phyloP scores from a whole-genome alignment of 1,284 basidiomycete genomes.

The Ceratobasidium sp. region DNA sequence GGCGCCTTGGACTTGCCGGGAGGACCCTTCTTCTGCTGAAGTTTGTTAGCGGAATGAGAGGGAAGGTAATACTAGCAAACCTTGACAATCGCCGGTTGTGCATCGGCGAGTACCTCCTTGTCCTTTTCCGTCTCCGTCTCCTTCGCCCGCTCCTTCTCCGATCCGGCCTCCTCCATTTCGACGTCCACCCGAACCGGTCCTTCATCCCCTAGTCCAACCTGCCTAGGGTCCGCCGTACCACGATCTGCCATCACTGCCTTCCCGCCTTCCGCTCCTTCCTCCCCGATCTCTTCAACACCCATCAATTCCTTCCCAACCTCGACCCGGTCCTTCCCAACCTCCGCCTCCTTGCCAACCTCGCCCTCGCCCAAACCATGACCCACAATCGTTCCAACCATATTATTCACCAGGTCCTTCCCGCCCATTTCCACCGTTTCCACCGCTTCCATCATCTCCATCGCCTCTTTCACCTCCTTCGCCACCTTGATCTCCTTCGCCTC shows the following conservation, averaged over 20 bases:
- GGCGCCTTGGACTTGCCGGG: not conserved
- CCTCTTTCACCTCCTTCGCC: not conserved
- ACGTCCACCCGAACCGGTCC: not conserved
- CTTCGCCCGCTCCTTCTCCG: slow-evolving; percentile 3
- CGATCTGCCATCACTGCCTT: not conserved
- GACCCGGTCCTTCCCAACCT: slow-evolving; percentile 15
- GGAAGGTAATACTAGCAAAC: not conserved
- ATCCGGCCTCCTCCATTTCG: slow-evolving; percentile 24
- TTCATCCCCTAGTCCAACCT: not conserved
- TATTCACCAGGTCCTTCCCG: not conserved
- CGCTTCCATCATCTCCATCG: not conserved
- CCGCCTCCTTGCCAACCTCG: slow-evolving; percentile 8
- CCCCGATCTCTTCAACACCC: not conserved
- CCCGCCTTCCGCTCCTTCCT: not conserved
- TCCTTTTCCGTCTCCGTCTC: not conserved
- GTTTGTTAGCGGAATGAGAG: not conserved
- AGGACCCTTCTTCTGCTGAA: not conserved
- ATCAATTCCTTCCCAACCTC: not conserved
- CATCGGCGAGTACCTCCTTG: slow-evolving; percentile 1
- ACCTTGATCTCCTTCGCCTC: not conserved
- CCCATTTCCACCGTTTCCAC: not conserved
- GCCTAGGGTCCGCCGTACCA: not conserved
- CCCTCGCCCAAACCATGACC: not conserved
- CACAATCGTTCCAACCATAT: not conserved
- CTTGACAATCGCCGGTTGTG: slow-evolving; percentile 8